Evolutionary conservation across 2,329 filamentous ascomycete genomes (phyloP), one percentile per base, ranked within the genome.

Genomic region (Fusarium paranaense): DNA sequence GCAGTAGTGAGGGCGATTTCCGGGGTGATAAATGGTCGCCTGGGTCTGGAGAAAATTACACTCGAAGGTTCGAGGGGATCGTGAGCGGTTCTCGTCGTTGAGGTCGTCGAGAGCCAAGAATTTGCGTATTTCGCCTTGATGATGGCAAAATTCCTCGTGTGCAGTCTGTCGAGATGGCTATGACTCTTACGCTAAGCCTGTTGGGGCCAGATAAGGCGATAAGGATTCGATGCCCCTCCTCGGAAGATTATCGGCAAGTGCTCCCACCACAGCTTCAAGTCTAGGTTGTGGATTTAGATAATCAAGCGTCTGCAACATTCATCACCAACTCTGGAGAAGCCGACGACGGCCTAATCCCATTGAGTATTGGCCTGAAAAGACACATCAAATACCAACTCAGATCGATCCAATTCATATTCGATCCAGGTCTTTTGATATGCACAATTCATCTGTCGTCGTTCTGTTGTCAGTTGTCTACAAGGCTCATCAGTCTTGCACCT

Each of bases 131-230:
- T 83, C 77, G 76, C 75, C 78, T 79, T 78, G 76, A 76, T 74
- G 79, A 77, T 76, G 81, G 80, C 80, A 84, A 84, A 83, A 83
- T 84, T 85, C 81, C 78, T 83, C 82, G 81, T 85, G 83, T 83
- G 82, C 80, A 82, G 77, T 78, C 76, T 79, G 75, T 78, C 66
- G 67, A 72, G 70, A 73, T 74, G 72, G 76, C 76, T 80, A 79
- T 83, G 82, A 85, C 80, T 83, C 81, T 79, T 79, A 80, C 80
- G 78, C 83, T 85, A 85, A 75, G 33, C 82, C 81, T 16, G 20
- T 76, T 80, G 54, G 8, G 80, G 75, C 4, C 40, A 54, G 83
- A 85, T 85, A 85, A 81, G 68, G 54, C 67, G 83, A 84, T 85
- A 85, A 83, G 79, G 62, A 72, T 64, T 27, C 37, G 9, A 52